Base-by-base conservation (phyloP, 192 early-diverging fungal species). In the Coemansia sp. region DNA sequence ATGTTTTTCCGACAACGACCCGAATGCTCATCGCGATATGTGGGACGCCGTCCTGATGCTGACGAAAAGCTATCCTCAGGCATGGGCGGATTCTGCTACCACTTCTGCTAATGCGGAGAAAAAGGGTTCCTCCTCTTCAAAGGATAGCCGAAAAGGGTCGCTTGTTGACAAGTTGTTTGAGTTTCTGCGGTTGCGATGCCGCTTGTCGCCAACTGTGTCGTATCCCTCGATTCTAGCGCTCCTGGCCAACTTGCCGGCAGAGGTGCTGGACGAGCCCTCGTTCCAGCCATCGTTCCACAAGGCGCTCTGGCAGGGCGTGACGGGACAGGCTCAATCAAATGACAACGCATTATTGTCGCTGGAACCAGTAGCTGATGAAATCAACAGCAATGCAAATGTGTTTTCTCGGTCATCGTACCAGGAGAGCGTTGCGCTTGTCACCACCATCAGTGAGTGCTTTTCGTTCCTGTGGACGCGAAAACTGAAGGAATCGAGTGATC, bases 41-140 rank as follows among this genome's bases (percentile, higher is more conserved):
- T 97, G 95, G 94, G 93, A 97, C 65, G 82, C 97, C 8, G 70
- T 97, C 8, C 75, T 97, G 61, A 65, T 94, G 10, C 79, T 92
- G 23, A 93, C 91, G 2, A 92, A 89, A 61, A 86, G 78, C 40
- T 89, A 87, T 49, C 90, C 91, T 4, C 68, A 86, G 40, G 85
- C 84, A 6, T 92, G 91, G 91, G 16, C 43, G 5, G 57, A 59
- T 8, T 12, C 39, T 41, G 32, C 12, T 11, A 39, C 16, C 0
- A 32, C 32, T 32, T 32, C 32, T 32, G 32, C 3, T 2, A 32
- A 32, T 32, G 69, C 56, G n/a, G 64, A 48, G 4, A 39, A 43
- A 48, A 59, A 59, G 15, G 13, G 21, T 18, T 16, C 32, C 4
- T 59, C 57, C 1, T 59, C 57, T 8, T 38, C 38, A 9, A 15